Conservation (phyloP, 2,329 filamentous ascomycete genomes). For the Fusarium secorum region DNA sequence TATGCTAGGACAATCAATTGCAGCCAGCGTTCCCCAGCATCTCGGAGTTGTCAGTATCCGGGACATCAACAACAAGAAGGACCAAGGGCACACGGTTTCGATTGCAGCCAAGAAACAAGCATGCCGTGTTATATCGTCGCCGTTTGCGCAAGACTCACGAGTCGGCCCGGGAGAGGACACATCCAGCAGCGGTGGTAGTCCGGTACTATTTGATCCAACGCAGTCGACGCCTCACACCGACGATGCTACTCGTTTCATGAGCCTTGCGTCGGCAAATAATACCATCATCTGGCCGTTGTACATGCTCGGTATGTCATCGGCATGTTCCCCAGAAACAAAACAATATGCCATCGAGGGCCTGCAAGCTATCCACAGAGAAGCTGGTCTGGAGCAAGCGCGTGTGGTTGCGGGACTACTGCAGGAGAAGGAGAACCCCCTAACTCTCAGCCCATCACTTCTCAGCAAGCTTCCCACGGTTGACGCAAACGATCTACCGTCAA, state of each 20-base stretch:
- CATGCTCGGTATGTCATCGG: slow-evolving; percentile 57
- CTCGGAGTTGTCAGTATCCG: slow-evolving; percentile 56
- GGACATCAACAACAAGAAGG: slow-evolving; percentile 43
- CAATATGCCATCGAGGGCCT: slow-evolving; percentile 56
- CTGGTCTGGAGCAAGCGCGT: slow-evolving; percentile 55
- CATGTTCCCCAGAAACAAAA: slow-evolving; percentile 52
- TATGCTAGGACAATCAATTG: slow-evolving; percentile 52
- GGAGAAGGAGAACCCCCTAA: slow-evolving; percentile 39
- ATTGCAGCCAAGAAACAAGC: slow-evolving; percentile 43
- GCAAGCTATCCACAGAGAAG: slow-evolving; percentile 55
- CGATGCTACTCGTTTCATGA: slow-evolving; percentile 57
- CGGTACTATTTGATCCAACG: slow-evolving; percentile 53
- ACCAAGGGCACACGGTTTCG: slow-evolving; percentile 31
- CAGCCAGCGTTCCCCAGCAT: slow-evolving; percentile 59
- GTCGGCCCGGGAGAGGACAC: slow-evolving; percentile 29
- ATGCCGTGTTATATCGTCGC: slow-evolving; percentile 43
- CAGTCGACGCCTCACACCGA: slow-evolving; percentile 46
- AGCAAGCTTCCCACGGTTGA: slow-evolving; percentile 42
- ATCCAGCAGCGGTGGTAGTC: slow-evolving; percentile 27
- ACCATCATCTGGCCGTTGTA: slow-evolving; percentile 61
- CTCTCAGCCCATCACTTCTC: slow-evolving; percentile 2
- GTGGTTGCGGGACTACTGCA: slow-evolving; percentile 53
- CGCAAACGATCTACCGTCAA: slow-evolving; percentile 34
- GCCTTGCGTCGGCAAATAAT: slow-evolving; percentile 57
- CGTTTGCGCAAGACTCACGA: slow-evolving; percentile 23